A percentile compares a stretch with the other conserved stretches of the same genome.
phyloP scores from a whole-genome alignment of 345 rosid genomes.

The Syzygium jambos region DNA sequence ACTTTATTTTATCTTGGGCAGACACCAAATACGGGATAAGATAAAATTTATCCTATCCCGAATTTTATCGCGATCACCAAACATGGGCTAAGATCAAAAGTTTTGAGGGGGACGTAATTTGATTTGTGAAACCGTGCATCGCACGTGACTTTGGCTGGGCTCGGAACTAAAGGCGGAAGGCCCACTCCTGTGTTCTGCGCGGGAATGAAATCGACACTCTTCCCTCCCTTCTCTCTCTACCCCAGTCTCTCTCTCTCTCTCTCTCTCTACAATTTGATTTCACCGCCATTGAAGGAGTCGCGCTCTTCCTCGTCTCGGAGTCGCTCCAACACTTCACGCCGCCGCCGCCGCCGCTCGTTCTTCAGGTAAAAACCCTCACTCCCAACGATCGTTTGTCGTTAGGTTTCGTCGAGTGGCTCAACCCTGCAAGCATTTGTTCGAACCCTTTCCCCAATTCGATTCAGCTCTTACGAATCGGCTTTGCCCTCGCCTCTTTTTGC shows the following conservation, averaged over 20 bases:
- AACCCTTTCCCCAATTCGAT: neutral
- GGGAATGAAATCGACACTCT: neutral
- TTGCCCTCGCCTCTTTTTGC: too few species aligned
- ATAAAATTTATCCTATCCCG: too few species aligned
- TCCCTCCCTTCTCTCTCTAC: neutral
- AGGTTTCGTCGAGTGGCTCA: neutral
- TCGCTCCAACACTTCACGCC: neutral
- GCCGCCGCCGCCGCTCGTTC: neutral
- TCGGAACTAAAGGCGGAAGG: neutral
- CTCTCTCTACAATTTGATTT: neutral
- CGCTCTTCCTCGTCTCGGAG: neutral
- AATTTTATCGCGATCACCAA: too few species aligned
- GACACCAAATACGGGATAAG: too few species aligned
- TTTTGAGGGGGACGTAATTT: too few species aligned
- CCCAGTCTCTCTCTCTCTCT: neutral
- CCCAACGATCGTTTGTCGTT: neutral
- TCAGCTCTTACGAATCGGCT: neutral
- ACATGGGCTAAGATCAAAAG: too few species aligned
- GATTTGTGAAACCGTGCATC: neutral
- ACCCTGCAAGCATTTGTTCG: neutral
- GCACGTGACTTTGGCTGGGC: neutral
- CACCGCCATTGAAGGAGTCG: neutral
- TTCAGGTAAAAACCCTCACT: neutral
- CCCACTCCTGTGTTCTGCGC: neutral
- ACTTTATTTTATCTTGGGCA: too few species aligned